Base-by-base conservation (phyloP, 305 asterid species). In the Fraxinus platypoda region DNA sequence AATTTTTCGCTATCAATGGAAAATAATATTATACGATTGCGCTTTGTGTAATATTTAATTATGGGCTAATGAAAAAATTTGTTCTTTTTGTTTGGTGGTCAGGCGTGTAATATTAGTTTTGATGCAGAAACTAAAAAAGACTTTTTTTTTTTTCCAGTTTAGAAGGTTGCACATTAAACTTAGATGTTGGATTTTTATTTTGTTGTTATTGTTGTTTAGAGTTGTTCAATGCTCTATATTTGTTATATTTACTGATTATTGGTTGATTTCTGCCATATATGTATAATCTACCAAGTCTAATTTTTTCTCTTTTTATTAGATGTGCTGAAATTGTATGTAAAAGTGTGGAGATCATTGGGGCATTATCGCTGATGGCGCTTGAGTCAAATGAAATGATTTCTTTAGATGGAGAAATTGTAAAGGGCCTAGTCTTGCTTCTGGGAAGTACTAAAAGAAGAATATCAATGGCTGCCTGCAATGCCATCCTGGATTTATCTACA, bases 401-500 rank as follows among this genome's bases (percentile, higher is more conserved):
- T 52, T 35, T 74, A 75, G 97, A 93, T 52, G 91, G 83, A 38
- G 92, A 86, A 75, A 88, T 84, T 43, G 85, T 93, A 75, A 87
- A 81, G 85, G 90, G 90, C 68, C 83, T 94, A 87, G 81, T 94
- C 82, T 80, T 87, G 41, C 83, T 87, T 78, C 78, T 90, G 19
- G 76, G 77, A 71, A 87, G 88, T 79, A 82, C 88, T 46, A 77
- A 82, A 26, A 82, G 82, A 86, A 80, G 84, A 76, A 87, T 85
- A 41, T 87, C 89, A 46, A 59, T 81, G 83, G 95, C 91, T 84
- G 93, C 95, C 73, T 94, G 97, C 87, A 92, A 89, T 86, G 92
- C 94, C n/a, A 77, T 86, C 30, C 83, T 94, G 93, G 98, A 94
- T 87, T 88, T 94, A 80, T 87, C 94, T 8, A 88, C 94, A 4